Percentiles rank a stretch among this genome's conserved stretches.
These are phyloP conservation scores for Aspergillus coremiiformis DNA, from an alignment of 495 filamentous ascomycete genomes.

Conservation along the genomic window DNA sequence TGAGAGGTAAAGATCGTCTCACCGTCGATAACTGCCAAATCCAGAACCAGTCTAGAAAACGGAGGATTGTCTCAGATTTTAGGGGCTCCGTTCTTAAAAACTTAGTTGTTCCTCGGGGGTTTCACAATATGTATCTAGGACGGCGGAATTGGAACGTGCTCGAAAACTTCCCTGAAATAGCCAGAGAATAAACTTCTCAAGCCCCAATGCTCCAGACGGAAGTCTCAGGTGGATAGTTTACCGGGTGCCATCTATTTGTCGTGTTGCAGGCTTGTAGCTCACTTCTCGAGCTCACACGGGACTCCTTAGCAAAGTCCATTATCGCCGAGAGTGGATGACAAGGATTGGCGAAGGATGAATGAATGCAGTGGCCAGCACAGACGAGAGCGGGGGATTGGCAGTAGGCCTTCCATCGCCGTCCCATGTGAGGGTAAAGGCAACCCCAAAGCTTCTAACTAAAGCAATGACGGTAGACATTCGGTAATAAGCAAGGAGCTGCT, in stretches of 20 bases:
- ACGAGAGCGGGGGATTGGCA: neutral
- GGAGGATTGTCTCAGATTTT: slow-evolving; percentile 10
- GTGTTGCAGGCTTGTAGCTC: neutral
- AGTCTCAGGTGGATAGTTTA: slow-evolving; percentile 7
- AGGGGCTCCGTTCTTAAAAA: slow-evolving; percentile 9
- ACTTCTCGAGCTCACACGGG: neutral
- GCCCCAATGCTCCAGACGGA: slow-evolving; percentile 1
- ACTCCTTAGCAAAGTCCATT: neutral
- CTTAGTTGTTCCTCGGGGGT: slow-evolving; percentile 14
- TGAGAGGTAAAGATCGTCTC: neutral
- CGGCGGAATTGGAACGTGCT: slow-evolving; percentile 11
- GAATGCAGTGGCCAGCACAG: neutral
- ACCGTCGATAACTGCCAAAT: neutral
- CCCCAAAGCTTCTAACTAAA: neutral
- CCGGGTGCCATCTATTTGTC: neutral
- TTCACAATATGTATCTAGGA: slow-evolving; percentile 18
- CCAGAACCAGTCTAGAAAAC: neutral
- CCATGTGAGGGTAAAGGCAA: neutral
- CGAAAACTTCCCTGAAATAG: slow-evolving; percentile 1
- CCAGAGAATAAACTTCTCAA: slow-evolving; percentile 11
- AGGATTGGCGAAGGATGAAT: neutral
- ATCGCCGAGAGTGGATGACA: neutral
- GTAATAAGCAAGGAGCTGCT: neutral
- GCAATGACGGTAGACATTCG: neutral
- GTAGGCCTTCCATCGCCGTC: neutral